Conservation (phyloP, 2,329 filamentous ascomycete species). For the Alternaria sp. region DNA sequence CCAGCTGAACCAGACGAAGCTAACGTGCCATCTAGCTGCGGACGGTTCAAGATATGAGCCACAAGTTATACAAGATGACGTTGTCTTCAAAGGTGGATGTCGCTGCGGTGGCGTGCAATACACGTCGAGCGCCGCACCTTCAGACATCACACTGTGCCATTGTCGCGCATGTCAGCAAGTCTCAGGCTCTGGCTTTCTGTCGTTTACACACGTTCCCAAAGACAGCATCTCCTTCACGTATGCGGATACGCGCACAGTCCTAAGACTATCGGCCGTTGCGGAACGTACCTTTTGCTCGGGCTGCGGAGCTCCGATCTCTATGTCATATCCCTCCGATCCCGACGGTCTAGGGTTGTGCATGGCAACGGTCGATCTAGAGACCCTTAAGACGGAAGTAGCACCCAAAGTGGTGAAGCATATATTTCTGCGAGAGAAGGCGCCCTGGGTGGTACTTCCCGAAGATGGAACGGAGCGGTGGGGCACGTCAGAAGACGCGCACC, state of each 20-base stretch:
- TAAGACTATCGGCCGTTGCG: constrained; percentile 50
- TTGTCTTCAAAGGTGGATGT: constrained; percentile 52
- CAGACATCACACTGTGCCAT: constrained; percentile 52
- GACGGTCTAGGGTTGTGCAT: constrained; percentile 46
- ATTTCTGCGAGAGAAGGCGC: constrained; percentile 51
- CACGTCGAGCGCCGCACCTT: constrained; percentile 46
- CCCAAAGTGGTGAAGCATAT: constrained; percentile 51
- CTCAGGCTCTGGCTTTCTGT: constrained; percentile 55
- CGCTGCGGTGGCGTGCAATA: constrained; percentile 54
- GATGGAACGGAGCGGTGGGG: constrained; percentile 37
- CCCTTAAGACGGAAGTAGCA: constrained; percentile 36
- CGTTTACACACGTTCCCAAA: constrained; percentile 50
- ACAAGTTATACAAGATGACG: constrained; percentile 9
- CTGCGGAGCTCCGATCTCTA: constrained; percentile 56
- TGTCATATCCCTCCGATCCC: constrained; percentile 48
- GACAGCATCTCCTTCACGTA: constrained; percentile 44
- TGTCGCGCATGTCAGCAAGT: constrained; percentile 58
- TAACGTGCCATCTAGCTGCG: constrained; percentile 23
- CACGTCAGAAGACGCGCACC: constrained; percentile 24
- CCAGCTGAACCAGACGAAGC: not conserved
- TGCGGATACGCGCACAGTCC: constrained; percentile 36
- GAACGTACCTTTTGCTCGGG: constrained; percentile 53
- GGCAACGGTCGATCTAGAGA: constrained; percentile 52
- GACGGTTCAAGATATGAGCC: constrained; percentile 32
- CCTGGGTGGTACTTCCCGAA: constrained; percentile 37